Evolutionary conservation across 495 filamentous ascomycete species (phyloP), one percentile per base, ranked within the genome.

Genomic region (Margaritispora aquatica): DNA sequence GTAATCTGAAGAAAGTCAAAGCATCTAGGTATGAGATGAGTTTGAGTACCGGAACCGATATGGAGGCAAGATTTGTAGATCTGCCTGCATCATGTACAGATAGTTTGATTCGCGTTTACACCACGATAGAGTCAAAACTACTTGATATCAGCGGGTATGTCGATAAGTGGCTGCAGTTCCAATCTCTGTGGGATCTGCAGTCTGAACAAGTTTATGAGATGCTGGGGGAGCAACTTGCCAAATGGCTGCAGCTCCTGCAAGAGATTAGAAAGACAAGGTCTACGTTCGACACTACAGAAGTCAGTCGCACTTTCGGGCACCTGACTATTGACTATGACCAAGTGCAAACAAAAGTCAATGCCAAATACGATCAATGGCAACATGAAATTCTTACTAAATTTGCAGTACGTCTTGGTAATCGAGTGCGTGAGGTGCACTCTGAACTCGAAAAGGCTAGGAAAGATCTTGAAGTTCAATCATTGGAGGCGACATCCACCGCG

Each of bases 311-410:
- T 7, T 97, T 99, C 68, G 94, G 94, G 10, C 92, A 95, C 68
- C 85, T 97, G 53, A 88, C 86, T 8, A 89, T 99, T 62, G 92
- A 97, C 69, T 97, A 97, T 61, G 94, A 96, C 64, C 94, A 99
- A 73, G 94, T 99, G 0, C 95, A 97, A 68, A 90, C 90, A 29
- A 96, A 92, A 70, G 93, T 99, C 69, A 97, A 96, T 69, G 89
- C 90, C 56, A 97, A 97, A 67, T 99, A 99, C 66, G 95, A 99
- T 69, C 95, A 97, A 72, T 99, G 94, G 94, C 94, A 99, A 67
- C 92, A 96, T 63, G 94, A 99, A 56, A 96, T 99, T 44, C 76
- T 96, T 20, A 78, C 86, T 34, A 95, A 95, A 68, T 99, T 99
- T 71, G 95, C 91, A 38, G 78, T 79, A 23, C 88, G 91, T 48